Percentiles rank a stretch among this genome's conserved stretches.
These are phyloP conservation scores for Saprolegnia parasitica DNA, from an alignment of 352 stramenopile genomes.

Conservation along the genomic window DNA sequence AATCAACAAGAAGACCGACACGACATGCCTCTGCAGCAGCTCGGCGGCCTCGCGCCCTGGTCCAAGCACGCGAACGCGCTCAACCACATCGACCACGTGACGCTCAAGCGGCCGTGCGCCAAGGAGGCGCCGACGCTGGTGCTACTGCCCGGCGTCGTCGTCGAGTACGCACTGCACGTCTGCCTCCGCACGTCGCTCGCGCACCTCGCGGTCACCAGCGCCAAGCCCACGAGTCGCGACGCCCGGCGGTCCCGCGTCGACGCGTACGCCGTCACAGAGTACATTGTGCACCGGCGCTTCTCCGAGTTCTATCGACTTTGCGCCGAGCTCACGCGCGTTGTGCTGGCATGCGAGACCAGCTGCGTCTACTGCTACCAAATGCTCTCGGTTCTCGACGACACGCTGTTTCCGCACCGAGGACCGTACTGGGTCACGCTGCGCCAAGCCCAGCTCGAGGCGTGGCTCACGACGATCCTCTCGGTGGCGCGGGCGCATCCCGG, in stretches of 20 bases:
- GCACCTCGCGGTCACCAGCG: conserved; percentile 1
- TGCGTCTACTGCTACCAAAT: conserved; percentile 19
- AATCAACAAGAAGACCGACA: neutral
- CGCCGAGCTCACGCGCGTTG: neutral
- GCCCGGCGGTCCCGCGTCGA: neutral
- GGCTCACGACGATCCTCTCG: neutral
- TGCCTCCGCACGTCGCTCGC: conserved; percentile 4
- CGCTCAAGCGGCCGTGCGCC: neutral
- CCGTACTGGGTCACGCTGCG: neutral
- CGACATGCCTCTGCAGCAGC: neutral
- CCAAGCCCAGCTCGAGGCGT: neutral
- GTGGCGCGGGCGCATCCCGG: neutral
- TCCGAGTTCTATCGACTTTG: neutral
- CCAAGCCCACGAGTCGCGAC: neutral
- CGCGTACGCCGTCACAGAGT: neutral
- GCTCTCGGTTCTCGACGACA: conserved; percentile 10
- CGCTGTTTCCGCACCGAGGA: conserved; percentile 4
- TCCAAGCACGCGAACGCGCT: conserved; percentile 24
- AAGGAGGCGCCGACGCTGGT: neutral
- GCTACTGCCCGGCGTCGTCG: neutral
- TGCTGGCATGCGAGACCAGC: neutral
- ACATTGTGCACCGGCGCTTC: conserved; percentile 4
- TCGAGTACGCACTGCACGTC: conserved; percentile 19
- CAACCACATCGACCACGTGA: conserved; percentile 26
- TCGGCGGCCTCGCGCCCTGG: conserved; percentile 5